A percentile compares a stretch with the other conserved stretches of the same genome.
Evolutionary conservation across 108 stramenopile genomes (phyloP).

Genomic region (Pseudonitzschia multiseries): DNA sequence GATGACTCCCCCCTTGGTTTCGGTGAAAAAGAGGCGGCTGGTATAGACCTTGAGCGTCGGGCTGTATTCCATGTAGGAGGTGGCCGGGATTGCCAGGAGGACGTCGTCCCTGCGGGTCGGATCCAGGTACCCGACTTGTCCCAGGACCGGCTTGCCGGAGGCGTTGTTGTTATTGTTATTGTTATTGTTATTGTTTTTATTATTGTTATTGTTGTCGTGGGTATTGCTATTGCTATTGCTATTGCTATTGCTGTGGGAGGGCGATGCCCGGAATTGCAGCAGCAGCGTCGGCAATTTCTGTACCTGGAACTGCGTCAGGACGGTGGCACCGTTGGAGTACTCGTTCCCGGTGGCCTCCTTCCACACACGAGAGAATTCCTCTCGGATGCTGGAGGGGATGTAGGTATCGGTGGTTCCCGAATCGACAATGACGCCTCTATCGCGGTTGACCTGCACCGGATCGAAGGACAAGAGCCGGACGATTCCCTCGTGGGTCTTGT

Average conservation of each 20-base stretch:
- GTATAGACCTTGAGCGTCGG: constrained; percentile 53
- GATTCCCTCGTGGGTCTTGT: constrained; percentile 20
- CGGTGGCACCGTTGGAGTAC: constrained; percentile 63
- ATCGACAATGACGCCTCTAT: constrained; percentile 93
- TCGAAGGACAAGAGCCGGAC: constrained; percentile 25
- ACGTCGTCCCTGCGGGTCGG: constrained; percentile 58
- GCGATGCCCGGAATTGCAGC: constrained; percentile 48
- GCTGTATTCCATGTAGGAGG: constrained; percentile 76
- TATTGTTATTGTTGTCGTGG: too few species aligned
- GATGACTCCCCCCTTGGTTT: constrained; percentile 83
- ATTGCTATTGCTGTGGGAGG: not conserved
- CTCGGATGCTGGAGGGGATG: constrained; percentile 52
- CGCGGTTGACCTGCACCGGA: constrained; percentile 53
- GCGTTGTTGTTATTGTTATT: too few species aligned
- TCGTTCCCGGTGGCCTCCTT: constrained; percentile 61
- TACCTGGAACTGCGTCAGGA: constrained; percentile 54
- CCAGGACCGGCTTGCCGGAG: constrained; percentile 43
- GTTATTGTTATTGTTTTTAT: too few species aligned
- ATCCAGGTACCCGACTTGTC: constrained; percentile 73
- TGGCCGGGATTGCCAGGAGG: constrained; percentile 75
- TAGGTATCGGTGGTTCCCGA: constrained; percentile 93
- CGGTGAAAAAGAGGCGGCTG: constrained; percentile 51
- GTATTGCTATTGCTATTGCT: too few species aligned
- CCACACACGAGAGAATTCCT: constrained; percentile 74
- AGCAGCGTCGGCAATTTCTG: constrained; percentile 69